Base-by-base conservation (phyloP, 805 yeast species). In the Candida suzukii region DNA sequence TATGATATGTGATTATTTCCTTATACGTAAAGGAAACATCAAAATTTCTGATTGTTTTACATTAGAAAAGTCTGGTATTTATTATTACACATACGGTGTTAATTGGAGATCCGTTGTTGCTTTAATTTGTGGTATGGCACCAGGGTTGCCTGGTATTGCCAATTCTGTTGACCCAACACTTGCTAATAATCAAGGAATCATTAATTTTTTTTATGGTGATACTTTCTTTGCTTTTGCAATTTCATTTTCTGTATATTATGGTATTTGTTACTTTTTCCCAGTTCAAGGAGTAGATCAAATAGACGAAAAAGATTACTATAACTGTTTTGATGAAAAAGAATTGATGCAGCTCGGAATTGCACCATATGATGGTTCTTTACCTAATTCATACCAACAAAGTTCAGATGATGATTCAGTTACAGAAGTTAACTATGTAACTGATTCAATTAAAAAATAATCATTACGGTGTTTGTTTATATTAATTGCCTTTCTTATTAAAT, bases 61-160 rank as follows among this genome's bases (percentile, higher is more conserved):
- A 16, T 52, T 51, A 17, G 43, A 52, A 24, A 39, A 53, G 3
- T 45, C 52, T 8, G 40, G 53, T 28, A 43, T 50, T 25, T 75
- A 71, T 50, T 72, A 67, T 64, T 67, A 63, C 53, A 52, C 40
- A 28, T 46, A 56, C 28, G 79, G 78, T 10, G 38, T 66, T 46
- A 70, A 73, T 52, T 66, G 66, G 64, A 60, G 71, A 48, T 64
- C 67, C 14, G 40, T 66, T 12, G 37, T 58, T 4, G 58, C 68
- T 10, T 71, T 70, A 66, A 33, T 61, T 4, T 46, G 56, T 5
- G 69, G 71, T 26, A 59, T 66, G 52, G 64, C 68, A 11, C 78
- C 76, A 16, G 74, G 74, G 18, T 42, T 74, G 21, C 80, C 80
- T 3, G 80, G 80, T 28, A 56, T 71, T 13, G 50, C 61, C 54